These are phyloP conservation scores for Epichloe brachyelytri DNA, from an alignment of 2,329 filamentous ascomycete species.

Conservation along the genomic window DNA sequence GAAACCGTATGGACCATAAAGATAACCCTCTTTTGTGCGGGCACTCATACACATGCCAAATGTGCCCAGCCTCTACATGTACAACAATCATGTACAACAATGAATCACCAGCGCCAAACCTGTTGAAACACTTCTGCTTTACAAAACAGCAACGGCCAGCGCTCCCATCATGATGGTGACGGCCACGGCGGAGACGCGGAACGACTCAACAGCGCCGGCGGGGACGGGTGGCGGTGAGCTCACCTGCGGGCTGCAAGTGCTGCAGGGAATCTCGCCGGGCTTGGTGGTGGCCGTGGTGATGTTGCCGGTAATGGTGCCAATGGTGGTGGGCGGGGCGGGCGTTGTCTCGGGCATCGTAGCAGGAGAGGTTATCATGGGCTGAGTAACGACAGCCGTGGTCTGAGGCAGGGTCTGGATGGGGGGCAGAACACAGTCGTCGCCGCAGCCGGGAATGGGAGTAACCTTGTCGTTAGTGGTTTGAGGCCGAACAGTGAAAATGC, in stretches of 20 bases:
- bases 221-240: conserved; percentile 7
- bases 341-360: neutral
- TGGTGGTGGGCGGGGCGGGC: neutral
- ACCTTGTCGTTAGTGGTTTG: conserved; percentile 13
- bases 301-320: neutral
- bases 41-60: neutral
- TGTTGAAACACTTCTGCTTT: conserved; percentile 2
- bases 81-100: neutral
- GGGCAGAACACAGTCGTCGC: conserved; percentile 8
- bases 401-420: conserved; percentile 6
- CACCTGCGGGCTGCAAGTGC: conserved; percentile 5
- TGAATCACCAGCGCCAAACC: neutral
- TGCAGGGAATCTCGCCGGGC: conserved; percentile 5
- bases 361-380: neutral
- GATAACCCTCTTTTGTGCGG: neutral
- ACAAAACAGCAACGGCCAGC: conserved; percentile 11
- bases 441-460: conserved; percentile 11
- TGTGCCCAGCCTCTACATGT: neutral
- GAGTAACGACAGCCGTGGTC: neutral
- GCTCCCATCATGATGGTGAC: conserved; percentile 10
- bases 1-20: neutral
- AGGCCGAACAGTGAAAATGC: conserved; percentile 14
- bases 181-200: conserved; percentile 5
- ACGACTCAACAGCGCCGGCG: conserved; percentile 9
- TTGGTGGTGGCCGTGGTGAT: conserved; percentile 3